Conservation (phyloP, 2,329 filamentous ascomycete species). For the Biscogniauxia sp. region DNA sequence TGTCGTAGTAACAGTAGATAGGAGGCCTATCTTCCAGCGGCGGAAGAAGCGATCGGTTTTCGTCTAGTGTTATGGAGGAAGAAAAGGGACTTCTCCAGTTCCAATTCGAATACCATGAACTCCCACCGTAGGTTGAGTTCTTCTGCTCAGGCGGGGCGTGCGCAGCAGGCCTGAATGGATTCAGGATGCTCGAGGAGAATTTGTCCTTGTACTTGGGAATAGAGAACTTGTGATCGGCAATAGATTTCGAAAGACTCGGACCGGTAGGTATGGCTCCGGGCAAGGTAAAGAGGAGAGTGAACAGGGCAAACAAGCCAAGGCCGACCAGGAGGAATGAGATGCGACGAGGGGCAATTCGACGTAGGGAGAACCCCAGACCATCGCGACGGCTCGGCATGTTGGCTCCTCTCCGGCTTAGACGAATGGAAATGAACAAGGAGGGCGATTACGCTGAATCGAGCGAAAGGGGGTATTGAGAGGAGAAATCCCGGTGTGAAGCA, state of each 20-base stretch:
- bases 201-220: slow-evolving; percentile 48
- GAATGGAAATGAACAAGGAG: too few species aligned
- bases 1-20: slow-evolving; percentile 91
- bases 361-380: slow-evolving; percentile 48
- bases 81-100: slow-evolving; percentile 92
- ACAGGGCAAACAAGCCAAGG: slow-evolving; percentile 52
- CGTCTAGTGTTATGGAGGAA: slow-evolving; percentile 73
- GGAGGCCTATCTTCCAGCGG: slow-evolving; percentile 66
- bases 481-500: slow-evolving; percentile 39
- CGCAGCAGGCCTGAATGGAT: slow-evolving; percentile 66
- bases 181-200: slow-evolving; percentile 50
- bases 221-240: slow-evolving; percentile 48
- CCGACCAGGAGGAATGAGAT: slow-evolving; percentile 50
- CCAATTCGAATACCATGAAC: slow-evolving; percentile 85
- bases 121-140: slow-evolving; percentile 75
- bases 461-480: neutral
- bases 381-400: slow-evolving; percentile 47
- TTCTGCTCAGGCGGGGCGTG: slow-evolving; percentile 73
- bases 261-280: slow-evolving; percentile 47
- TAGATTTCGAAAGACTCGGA: slow-evolving; percentile 47
- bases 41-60: slow-evolving; percentile 79
- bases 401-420: slow-evolving; percentile 1
- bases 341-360: slow-evolving; percentile 51
- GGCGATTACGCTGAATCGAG: slow-evolving; percentile 5
- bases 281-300: slow-evolving; percentile 52